A percentile compares a stretch with the other conserved stretches of the same genome.
Evolutionary conservation across 352 stramenopile genomes (phyloP).

Genomic region (Phytophthora rubi): DNA sequence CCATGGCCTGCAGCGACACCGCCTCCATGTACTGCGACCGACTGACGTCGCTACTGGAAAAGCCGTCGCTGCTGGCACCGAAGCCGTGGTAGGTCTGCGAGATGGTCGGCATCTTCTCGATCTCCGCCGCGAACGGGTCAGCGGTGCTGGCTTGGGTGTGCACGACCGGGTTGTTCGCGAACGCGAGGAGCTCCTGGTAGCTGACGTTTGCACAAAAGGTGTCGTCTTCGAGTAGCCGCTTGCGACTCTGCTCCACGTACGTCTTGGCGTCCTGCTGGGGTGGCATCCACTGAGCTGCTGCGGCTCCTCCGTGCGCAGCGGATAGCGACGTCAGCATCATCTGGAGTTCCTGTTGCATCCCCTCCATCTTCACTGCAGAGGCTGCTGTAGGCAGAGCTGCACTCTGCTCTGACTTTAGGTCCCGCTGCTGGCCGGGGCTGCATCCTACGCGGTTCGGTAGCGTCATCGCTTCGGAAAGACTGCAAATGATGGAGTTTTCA

Average conservation of each 20-base stretch:
- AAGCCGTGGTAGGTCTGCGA: slow-evolving; percentile 8
- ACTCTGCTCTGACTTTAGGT: slow-evolving; percentile 5
- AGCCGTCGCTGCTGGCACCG: slow-evolving; percentile 7
- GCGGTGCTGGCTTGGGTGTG: slow-evolving; percentile 1
- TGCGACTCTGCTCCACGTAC: slow-evolving; percentile 29
- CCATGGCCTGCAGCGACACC: slow-evolving; percentile 35
- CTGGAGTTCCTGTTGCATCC: slow-evolving; percentile 34
- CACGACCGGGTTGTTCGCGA: slow-evolving; percentile 30
- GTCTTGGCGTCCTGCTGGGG: slow-evolving; percentile 24
- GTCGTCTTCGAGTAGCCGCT: slow-evolving; percentile 42
- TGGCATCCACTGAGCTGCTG: slow-evolving; percentile 4
- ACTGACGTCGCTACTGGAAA: slow-evolving; percentile 13
- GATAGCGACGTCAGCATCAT: slow-evolving; percentile 33
- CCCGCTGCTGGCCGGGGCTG: slow-evolving; percentile 43
- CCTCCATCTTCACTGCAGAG: background rate
- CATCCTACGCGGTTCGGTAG: slow-evolving; percentile 68
- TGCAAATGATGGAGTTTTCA: slow-evolving; percentile 18
- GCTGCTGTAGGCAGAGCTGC: background rate
- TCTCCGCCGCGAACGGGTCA: slow-evolving; percentile 32
- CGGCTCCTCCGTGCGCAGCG: slow-evolving; percentile 10
- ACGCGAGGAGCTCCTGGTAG: slow-evolving; percentile 35
- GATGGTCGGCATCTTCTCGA: slow-evolving; percentile 40
- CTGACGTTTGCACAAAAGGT: slow-evolving; percentile 36
- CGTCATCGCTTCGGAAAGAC: slow-evolving; percentile 48
- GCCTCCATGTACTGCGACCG: slow-evolving; percentile 33